Conservation (phyloP, 139 green algal genomes). For the Ettlia oleoabundans region DNA sequence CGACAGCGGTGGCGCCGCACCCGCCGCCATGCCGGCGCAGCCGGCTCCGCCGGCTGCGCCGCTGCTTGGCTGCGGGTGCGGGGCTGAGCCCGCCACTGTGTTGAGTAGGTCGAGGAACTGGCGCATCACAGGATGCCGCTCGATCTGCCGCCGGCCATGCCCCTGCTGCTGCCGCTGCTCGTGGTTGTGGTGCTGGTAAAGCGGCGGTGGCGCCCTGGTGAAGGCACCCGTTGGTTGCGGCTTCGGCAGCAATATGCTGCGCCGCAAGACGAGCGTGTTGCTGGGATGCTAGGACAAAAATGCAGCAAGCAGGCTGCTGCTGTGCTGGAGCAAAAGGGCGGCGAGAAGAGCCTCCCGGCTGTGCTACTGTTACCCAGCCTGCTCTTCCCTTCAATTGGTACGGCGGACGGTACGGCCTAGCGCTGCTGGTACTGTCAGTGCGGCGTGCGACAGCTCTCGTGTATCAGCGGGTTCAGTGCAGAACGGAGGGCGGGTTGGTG, state of each 20-base stretch:
- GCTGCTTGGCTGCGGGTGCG: background rate
- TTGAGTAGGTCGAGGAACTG: constrained; percentile 14
- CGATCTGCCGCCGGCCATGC: background rate
- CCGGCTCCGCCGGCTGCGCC: too few relatives aligned
- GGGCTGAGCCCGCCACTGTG: background rate
- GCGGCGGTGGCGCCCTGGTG: background rate
- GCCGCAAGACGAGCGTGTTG: too few relatives aligned
- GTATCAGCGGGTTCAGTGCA: constrained; percentile 39
- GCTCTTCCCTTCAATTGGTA: too few relatives aligned
- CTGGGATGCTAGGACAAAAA: too few relatives aligned
- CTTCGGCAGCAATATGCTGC: background rate
- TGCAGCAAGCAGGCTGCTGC: too few relatives aligned
- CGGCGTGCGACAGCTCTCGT: background rate
- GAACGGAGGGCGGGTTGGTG: constrained; percentile 65
- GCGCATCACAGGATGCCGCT: background rate
- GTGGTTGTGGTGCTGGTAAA: background rate
- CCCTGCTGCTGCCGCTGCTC: background rate
- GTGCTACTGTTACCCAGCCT: too few relatives aligned
- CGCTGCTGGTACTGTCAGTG: background rate
- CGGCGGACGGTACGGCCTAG: background rate
- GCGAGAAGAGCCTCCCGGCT: too few relatives aligned
- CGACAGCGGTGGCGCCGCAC: background rate
- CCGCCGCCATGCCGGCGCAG: background rate
- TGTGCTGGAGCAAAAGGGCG: background rate
- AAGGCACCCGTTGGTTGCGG: background rate